These are phyloP conservation scores for Xylariaceae sp. DNA, from an alignment of 2,329 filamentous ascomycete genomes.

Conservation along the genomic window DNA sequence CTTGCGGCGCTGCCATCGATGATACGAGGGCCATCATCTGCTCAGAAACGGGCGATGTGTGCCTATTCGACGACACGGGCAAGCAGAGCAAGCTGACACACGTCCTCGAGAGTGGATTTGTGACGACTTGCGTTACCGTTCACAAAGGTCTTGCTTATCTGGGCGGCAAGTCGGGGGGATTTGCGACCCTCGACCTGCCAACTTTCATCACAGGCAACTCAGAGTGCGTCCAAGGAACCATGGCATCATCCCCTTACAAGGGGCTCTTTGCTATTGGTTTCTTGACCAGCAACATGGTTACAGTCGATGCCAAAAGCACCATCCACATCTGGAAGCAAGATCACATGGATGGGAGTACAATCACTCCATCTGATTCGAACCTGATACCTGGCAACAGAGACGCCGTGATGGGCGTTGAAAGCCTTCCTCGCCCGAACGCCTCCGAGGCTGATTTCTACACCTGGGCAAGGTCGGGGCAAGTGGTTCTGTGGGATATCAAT, in stretches of 20 bases:
- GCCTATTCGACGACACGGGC: constrained; percentile 70
- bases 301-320: constrained; percentile 66
- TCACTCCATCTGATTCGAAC: constrained; percentile 32
- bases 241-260: constrained; percentile 25
- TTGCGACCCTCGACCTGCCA: constrained; percentile 44
- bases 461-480: constrained; percentile 74
- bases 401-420: constrained; percentile 64
- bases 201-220: constrained; percentile 36
- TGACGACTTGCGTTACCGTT: constrained; percentile 59
- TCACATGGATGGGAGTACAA: constrained; percentile 31
- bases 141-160: constrained; percentile 55
- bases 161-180: constrained; percentile 58
- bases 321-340: constrained; percentile 59
- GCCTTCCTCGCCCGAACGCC: constrained; percentile 52
- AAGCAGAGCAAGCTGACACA: constrained; percentile 64
- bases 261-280: constrained; percentile 63
- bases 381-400: constrained; percentile 58
- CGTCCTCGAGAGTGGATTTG: constrained; percentile 59
- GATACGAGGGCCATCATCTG: constrained; percentile 72
- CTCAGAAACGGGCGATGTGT: constrained; percentile 84
- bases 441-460: constrained; percentile 72
- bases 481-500: constrained; percentile 75
- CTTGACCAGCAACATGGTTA: constrained; percentile 58
- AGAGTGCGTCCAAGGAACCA: constrained; percentile 31
- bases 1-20: constrained; percentile 64